These are phyloP conservation scores for Ogataea paraovalis DNA, from an alignment of 805 yeast genomes.

Conservation along the genomic window DNA sequence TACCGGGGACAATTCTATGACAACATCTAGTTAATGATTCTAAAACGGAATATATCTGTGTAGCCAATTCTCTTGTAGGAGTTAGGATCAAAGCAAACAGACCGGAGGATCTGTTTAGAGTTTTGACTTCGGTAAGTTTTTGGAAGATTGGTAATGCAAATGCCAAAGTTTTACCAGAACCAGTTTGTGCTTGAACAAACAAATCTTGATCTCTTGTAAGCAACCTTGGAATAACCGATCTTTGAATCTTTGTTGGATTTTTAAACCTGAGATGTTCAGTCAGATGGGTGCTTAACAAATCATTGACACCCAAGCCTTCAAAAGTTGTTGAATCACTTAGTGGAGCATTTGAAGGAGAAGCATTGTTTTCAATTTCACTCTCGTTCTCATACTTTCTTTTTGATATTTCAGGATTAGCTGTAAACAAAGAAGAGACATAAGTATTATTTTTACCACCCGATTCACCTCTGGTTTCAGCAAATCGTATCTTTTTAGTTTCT, in stretches of 20 bases:
- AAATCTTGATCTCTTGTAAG: slow-evolving; percentile 53
- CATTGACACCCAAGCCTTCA: slow-evolving; percentile 64
- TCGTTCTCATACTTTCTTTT: slow-evolving; percentile 34
- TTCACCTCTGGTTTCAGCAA: slow-evolving; percentile 47
- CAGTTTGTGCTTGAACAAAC: slow-evolving; percentile 95
- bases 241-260: slow-evolving; percentile 85
- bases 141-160: slow-evolving; percentile 81
- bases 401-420: slow-evolving; percentile 56
- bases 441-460: slow-evolving; percentile 55
- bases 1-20: slow-evolving; percentile 89
- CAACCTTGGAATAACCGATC: slow-evolving; percentile 67
- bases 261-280: slow-evolving; percentile 49
- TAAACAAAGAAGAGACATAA: slow-evolving; percentile 81
- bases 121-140: slow-evolving; percentile 55
- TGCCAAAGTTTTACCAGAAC: slow-evolving; percentile 94
- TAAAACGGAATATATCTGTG: slow-evolving; percentile 80
- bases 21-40: slow-evolving; percentile 70
- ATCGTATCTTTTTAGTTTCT: slow-evolving; percentile 28
- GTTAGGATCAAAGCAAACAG: slow-evolving; percentile 83
- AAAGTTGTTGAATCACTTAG: slow-evolving; percentile 65
- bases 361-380: slow-evolving; percentile 25
- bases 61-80: slow-evolving; percentile 94
- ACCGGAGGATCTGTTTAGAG: slow-evolving; percentile 64
- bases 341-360: slow-evolving; percentile 84
- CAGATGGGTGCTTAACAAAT: slow-evolving; percentile 49